Percentiles rank a stretch among this genome's conserved stretches.
Conservation (phyloP, 106 monocot species). For the Platanthera zijinensis region DNA sequence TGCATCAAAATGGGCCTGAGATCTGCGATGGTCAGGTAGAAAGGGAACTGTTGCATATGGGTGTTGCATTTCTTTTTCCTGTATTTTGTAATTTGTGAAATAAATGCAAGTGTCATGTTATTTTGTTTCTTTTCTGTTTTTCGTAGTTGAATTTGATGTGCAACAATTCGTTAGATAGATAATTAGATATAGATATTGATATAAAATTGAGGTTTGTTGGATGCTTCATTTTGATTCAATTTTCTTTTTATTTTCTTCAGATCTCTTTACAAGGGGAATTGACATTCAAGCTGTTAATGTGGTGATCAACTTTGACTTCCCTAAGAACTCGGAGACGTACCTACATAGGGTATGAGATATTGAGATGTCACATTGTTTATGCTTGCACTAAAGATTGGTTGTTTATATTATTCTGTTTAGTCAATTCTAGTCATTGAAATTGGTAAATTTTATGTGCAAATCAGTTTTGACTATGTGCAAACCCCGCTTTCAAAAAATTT, state of each 20-base stretch:
- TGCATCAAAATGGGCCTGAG: too few relatives aligned
- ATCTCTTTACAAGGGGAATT: slow-evolving; percentile 94
- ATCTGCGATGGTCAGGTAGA: too few relatives aligned
- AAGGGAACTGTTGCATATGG: too few relatives aligned
- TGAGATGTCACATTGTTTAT: not conserved
- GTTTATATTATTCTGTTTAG: too few relatives aligned
- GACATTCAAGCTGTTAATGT: slow-evolving; percentile 99
- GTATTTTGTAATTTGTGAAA: too few relatives aligned
- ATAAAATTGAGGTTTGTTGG: not conserved
- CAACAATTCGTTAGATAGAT: not conserved
- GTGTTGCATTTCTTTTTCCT: too few relatives aligned
- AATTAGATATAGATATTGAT: not conserved
- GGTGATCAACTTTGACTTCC: slow-evolving; percentile 97
- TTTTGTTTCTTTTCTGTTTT: not conserved
- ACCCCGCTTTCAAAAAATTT: too few relatives aligned
- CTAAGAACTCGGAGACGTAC: slow-evolving; percentile 89
- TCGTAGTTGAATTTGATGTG: not conserved
- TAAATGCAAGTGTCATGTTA: too few relatives aligned
- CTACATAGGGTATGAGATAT: slow-evolving; percentile 98
- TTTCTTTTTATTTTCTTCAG: slow-evolving; percentile 20
- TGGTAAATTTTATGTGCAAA: too few relatives aligned
- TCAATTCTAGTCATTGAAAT: too few relatives aligned
- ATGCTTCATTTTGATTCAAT: not conserved
- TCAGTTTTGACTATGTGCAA: too few relatives aligned
- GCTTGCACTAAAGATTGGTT: too few relatives aligned